These are phyloP conservation scores for Bocquillonia castaneifolia DNA, from an alignment of 441 rosid species.

Conservation along the genomic window DNA sequence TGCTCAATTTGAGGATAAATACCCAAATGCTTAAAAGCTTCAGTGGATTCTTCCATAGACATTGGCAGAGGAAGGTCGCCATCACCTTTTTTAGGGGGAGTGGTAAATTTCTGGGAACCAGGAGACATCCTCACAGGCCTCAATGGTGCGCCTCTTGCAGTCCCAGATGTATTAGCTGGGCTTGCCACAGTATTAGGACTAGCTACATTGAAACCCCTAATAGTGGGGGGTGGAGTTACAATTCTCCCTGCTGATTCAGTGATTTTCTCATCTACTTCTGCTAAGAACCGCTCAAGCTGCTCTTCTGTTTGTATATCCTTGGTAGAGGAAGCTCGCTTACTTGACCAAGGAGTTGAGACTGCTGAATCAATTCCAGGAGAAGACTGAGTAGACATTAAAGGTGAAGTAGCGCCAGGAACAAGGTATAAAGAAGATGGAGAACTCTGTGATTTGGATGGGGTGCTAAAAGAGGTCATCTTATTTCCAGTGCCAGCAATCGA, in stretches of 20 bases:
- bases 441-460: conserved; percentile 56
- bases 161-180: conserved; percentile 71
- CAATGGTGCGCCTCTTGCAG: conserved; percentile 81
- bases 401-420: conserved; percentile 49
- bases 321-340: conserved; percentile 40
- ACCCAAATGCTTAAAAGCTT: conserved; percentile 70
- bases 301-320: conserved; percentile 74
- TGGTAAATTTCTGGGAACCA: conserved; percentile 80
- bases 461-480: conserved; percentile 41
- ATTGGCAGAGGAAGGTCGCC: conserved; percentile 86
- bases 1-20: conserved; percentile 86
- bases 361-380: conserved; percentile 59
- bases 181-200: conserved; percentile 67
- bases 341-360: conserved; percentile 78
- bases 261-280: conserved; percentile 70
- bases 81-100: conserved; percentile 97
- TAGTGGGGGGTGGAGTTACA: conserved; percentile 73
- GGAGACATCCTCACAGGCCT: conserved; percentile 97
- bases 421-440: conserved; percentile 69
- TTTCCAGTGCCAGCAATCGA: conserved; percentile 42
- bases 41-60: conserved; percentile 84
- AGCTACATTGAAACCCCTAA: conserved; percentile 52
- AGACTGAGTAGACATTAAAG: conserved; percentile 46
- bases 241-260: conserved; percentile 69
- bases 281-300: conserved; percentile 79